phyloP scores from a whole-genome alignment of 129 eudicot genomes.

The Heracleum sosnowskyi region DNA sequence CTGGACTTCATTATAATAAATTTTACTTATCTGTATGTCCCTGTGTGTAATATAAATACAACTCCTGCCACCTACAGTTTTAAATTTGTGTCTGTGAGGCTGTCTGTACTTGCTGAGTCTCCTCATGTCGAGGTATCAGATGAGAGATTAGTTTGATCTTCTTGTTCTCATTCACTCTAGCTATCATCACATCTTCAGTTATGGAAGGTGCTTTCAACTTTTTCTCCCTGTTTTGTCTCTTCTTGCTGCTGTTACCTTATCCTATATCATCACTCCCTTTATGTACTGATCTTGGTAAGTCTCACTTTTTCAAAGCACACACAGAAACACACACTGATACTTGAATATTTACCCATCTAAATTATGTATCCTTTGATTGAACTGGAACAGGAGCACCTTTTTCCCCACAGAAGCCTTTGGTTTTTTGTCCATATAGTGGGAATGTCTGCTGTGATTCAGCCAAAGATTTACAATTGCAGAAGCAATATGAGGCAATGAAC shows the following conservation, averaged over 20 bases:
- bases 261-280: constrained; percentile 48
- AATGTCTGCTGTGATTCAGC: constrained; percentile 63
- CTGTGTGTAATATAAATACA: neutral
- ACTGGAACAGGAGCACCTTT: constrained; percentile 44
- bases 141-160: constrained; percentile 1
- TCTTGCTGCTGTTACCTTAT: constrained; percentile 24
- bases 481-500: constrained; percentile 57
- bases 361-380: neutral
- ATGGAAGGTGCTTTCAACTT: constrained; percentile 37
- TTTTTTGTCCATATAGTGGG: constrained; percentile 73
- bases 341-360: constrained; percentile 3
- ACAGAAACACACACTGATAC: neutral
- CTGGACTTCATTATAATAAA: neutral
- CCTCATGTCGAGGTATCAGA: constrained; percentile 2
- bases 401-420: constrained; percentile 20
- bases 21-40: neutral
- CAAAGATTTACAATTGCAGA: constrained; percentile 53
- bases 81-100: neutral
- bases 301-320: constrained; percentile 5
- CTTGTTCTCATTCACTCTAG: constrained; percentile 9
- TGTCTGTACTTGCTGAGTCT: constrained; percentile 1
- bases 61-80: neutral
- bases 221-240: constrained; percentile 28
- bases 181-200: neutral
- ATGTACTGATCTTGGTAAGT: constrained; percentile 60